These are phyloP conservation scores for Mortierella sp. DNA, from an alignment of 371 early-diverging fungal genomes.

Conservation along the genomic window DNA sequence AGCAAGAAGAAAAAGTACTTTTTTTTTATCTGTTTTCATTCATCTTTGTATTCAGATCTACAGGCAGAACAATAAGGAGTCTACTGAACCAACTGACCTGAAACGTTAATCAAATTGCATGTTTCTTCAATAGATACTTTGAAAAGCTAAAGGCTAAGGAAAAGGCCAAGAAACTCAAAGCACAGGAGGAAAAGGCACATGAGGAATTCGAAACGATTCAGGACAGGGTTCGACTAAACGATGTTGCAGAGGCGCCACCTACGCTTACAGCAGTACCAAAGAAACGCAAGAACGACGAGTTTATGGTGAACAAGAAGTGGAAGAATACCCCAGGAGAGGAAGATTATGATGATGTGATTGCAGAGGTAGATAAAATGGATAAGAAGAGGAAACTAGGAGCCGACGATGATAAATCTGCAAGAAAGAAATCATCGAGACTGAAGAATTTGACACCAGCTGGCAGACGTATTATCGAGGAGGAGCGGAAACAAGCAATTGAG, in stretches of 20 bases:
- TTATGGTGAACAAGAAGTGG: conserved; percentile 51
- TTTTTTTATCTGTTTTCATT: background rate
- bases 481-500: conserved; percentile 54
- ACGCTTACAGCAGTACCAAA: conserved; percentile 47
- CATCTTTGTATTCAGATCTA: too few species aligned
- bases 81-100: background rate
- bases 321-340: conserved; percentile 58
- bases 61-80: too few species aligned
- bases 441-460: conserved; percentile 54
- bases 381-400: conserved; percentile 41
- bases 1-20: conserved; percentile 56
- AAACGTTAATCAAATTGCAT: background rate
- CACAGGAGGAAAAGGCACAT: conserved; percentile 50
- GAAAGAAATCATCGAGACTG: conserved; percentile 36
- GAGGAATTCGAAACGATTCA: conserved; percentile 47
- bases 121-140: conserved; percentile 31
- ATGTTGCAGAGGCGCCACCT: conserved; percentile 50
- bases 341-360: conserved; percentile 48
- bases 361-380: conserved; percentile 31
- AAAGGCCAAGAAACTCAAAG: conserved; percentile 44
- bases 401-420: conserved; percentile 9
- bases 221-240: conserved; percentile 46
- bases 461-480: conserved; percentile 55
- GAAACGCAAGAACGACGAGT: conserved; percentile 53
- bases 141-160: conserved; percentile 55